phyloP scores from a whole-genome alignment of 306 rosid genomes.

The Hippophae tibetana region DNA sequence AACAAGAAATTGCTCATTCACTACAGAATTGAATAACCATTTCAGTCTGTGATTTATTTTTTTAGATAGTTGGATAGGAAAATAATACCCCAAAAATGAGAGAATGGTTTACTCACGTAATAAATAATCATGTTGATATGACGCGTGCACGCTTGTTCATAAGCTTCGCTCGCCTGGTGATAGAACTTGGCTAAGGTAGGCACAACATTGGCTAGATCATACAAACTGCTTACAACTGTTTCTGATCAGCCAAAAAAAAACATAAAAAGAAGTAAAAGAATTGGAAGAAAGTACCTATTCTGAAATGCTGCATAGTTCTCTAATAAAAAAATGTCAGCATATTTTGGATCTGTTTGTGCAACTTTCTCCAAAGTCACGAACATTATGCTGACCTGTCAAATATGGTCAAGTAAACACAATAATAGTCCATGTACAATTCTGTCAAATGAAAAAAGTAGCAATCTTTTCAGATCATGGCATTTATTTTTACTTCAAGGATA shows the following conservation, averaged over 20 bases:
- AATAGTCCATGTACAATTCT: background rate
- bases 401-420: constrained; percentile 2
- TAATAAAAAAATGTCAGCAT: constrained; percentile 76
- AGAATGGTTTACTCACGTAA: constrained; percentile 43
- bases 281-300: constrained; percentile 55
- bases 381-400: constrained; percentile 85
- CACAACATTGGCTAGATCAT: constrained; percentile 91
- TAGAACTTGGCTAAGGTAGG: constrained; percentile 96
- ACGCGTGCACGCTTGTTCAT: constrained; percentile 93
- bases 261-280: constrained; percentile 1
- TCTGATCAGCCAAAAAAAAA: constrained; percentile 19
- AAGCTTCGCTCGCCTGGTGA: constrained; percentile 97
- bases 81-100: background rate
- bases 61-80: background rate
- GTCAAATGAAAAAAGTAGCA: background rate
- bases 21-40: no score
- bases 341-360: constrained; percentile 77
- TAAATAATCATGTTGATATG: constrained; percentile 83
- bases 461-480: background rate
- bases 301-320: constrained; percentile 99
- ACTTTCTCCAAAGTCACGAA: constrained; percentile 88
- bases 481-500: no score
- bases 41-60: no score
- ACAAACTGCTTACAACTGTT: constrained; percentile 49
- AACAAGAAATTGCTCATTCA: background rate